Base-by-base conservation (phyloP, 768 basidiomycete genomes). In the Lactifluus piperatus region DNA sequence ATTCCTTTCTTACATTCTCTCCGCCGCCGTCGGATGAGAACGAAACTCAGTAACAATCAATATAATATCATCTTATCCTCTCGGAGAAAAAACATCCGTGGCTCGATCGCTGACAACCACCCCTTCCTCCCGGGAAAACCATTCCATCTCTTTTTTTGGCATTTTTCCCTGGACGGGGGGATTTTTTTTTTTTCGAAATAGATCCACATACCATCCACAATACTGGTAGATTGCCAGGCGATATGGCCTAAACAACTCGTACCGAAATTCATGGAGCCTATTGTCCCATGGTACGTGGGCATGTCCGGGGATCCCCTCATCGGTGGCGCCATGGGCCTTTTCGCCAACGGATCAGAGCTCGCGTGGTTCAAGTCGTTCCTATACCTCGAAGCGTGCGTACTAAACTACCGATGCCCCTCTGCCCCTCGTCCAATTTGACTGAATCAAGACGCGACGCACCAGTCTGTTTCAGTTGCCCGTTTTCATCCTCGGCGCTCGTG, bases 391-490 rank as follows among this genome's bases (percentile, higher is more conserved):
- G 71, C 70, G 86, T 88, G 65, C 57, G 84, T 63, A 3, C n/a
- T n/a, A n/a, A n/a, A n/a, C n/a, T n/a, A n/a, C n/a, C n/a, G n/a
- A n/a, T n/a, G n/a, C 18, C 36, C n/a, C 1, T 26, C 1, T 20
- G 37, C 14, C 18, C 3, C 3, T 13, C 26, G 18, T 29, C 29
- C 0, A 11, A 20, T 27, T 41, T 41, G 39, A 26, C 20, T 20
- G 14, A 39, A n/a, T n/a, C 41, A 5, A 29, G 6, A 34, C 43
- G 10, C 26, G 14, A n/a, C 47, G 2, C 20, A 8, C 41, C 29
- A 85, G 85, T 16, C 61, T 81, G 50, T 86, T 88, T 69, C 91
- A 92, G 67, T 71, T 91, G 0, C 92, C 92, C 0, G 78, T 85
- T 0, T 92, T 92, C 68, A 64, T 91, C 45, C 58, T 92, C n/a